Evolutionary conservation across 2,329 filamentous ascomycete species (phyloP), one percentile per base, ranked within the genome.

Genomic region (Fusarium mangiferae): DNA sequence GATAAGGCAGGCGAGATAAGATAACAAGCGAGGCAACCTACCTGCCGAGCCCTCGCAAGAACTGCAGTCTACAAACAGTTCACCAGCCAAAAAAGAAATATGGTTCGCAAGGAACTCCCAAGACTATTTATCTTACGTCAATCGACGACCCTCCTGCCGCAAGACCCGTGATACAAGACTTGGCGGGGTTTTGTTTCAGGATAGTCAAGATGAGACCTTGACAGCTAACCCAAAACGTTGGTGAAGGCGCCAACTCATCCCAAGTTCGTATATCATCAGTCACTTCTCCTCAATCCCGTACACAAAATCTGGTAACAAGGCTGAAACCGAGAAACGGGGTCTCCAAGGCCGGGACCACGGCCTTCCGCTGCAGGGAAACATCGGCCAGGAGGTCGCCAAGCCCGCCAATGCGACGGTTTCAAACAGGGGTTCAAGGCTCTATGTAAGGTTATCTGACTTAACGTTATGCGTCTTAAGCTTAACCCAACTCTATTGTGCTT

Each of bases 281-380:
- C 24, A 56, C 20, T 69, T 56, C 20, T 15, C 6, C 12, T 14
- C 41, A 26, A 11, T 28, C 20, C 42, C 30, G 20, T 4, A 30
- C 20, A 18, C 12, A 41, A 9, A 39, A 38, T 28, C 7, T n/a
- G 7, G 33, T 46, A 45, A 26, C 52, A 70, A 55, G 68, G 68
- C 68, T 70, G 68, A 70, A 70, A 70, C 68, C 5, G 24, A 28
- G n/a, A 70, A 51, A 54, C 68, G 66, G 66, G 58, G 58, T 28
- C 60, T 38, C 52, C 11, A 51, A 44, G 68, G 59, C 68, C 68
- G 68, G 68, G 60, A 70, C 52, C 52, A 66, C 24, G 35, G 66
- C 22, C 68, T 70, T 70, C 68, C 68, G 68, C 66, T 69, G 58
- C 58, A 56, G 39, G 33, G 48, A 62, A 65, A 65, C 45, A 54